Evolutionary conservation across 768 basidiomycete genomes (phyloP).

Genomic region (Sarcomyxa edulis): DNA sequence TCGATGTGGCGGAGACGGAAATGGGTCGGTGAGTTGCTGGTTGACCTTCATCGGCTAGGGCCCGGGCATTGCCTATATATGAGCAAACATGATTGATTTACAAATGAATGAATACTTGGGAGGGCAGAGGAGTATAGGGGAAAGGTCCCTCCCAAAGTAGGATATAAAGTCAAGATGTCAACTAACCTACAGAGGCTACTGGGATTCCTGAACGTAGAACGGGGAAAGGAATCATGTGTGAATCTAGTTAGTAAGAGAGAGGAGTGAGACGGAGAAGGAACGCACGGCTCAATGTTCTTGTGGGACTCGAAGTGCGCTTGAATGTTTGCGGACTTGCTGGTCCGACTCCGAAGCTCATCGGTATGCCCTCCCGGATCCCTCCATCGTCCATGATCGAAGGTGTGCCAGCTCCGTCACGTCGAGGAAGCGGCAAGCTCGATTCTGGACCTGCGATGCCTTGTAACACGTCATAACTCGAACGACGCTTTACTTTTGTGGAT

Average conservation of each 20-base stretch:
- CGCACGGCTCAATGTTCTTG: slow-evolving; percentile 76
- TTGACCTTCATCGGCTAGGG: slow-evolving; percentile 70
- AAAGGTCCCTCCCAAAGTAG: slow-evolving; percentile 2
- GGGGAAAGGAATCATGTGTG: slow-evolving; percentile 14
- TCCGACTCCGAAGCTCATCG: slow-evolving; percentile 44
- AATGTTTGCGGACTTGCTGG: slow-evolving; percentile 30
- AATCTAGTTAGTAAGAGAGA: slow-evolving; percentile 9
- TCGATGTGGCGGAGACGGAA: slow-evolving; percentile 19
- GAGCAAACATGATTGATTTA: slow-evolving; percentile 16
- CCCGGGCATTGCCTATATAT: slow-evolving; percentile 72
- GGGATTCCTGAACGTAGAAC: slow-evolving; percentile 56
- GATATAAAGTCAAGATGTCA: slow-evolving; percentile 4
- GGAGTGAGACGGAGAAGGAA: slow-evolving; percentile 19
- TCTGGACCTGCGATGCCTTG: slow-evolving; percentile 72
- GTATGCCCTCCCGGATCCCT: slow-evolving; percentile 72
- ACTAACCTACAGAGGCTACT: slow-evolving; percentile 72
- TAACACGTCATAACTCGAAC: slow-evolving; percentile 70
- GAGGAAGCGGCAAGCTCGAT: slow-evolving; percentile 66
- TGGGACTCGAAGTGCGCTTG: slow-evolving; percentile 66
- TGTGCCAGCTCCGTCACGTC: slow-evolving; percentile 36
- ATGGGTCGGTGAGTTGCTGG: slow-evolving; percentile 27
- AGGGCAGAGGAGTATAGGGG: slow-evolving; percentile 4
- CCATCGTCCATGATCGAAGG: slow-evolving; percentile 29
- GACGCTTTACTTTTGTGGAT: slow-evolving; percentile 47
- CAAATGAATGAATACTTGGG: slow-evolving; percentile 11